Percentiles rank a stretch among this genome's conserved stretches.
phyloP scores from a whole-genome alignment of 495 filamentous ascomycete genomes.

The Aspergillus sclerotioniger region DNA sequence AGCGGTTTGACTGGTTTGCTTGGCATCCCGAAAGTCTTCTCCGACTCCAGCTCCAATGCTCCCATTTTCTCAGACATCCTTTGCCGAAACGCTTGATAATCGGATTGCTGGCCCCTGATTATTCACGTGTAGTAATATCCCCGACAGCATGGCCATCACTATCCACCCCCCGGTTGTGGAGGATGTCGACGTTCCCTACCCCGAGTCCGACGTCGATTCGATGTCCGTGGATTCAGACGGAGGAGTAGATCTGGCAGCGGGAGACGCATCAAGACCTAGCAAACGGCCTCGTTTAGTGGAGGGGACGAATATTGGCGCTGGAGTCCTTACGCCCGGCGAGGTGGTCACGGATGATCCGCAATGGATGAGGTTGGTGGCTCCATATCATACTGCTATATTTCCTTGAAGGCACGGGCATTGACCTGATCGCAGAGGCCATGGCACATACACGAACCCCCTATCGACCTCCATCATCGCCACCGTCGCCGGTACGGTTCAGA shows the following conservation, averaged over 20 bases:
- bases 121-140: not conserved
- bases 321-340: conserved; percentile 86
- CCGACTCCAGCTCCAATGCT: conserved; percentile 4
- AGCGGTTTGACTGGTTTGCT: conserved; percentile 26
- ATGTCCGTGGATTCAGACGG: conserved; percentile 58
- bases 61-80: not conserved
- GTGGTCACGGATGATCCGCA: conserved; percentile 85
- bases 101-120: not conserved
- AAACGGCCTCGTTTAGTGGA: conserved; percentile 39
- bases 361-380: conserved; percentile 81
- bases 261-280: conserved; percentile 31
- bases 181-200: conserved; percentile 28
- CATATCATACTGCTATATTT: not conserved
- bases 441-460: conserved; percentile 63
- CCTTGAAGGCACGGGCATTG: not conserved
- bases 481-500: conserved; percentile 79
- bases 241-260: conserved; percentile 55
- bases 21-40: conserved; percentile 13
- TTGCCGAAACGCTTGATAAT: not conserved
- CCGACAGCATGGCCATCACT: conserved; percentile 67
- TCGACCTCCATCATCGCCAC: conserved; percentile 75
- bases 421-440: conserved; percentile 63
- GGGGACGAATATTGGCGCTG: conserved; percentile 30
- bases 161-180: conserved; percentile 65
- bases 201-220: conserved; percentile 38